Base-by-base conservation (phyloP, 768 basidiomycete species). In the Phylloporus arenicola region DNA sequence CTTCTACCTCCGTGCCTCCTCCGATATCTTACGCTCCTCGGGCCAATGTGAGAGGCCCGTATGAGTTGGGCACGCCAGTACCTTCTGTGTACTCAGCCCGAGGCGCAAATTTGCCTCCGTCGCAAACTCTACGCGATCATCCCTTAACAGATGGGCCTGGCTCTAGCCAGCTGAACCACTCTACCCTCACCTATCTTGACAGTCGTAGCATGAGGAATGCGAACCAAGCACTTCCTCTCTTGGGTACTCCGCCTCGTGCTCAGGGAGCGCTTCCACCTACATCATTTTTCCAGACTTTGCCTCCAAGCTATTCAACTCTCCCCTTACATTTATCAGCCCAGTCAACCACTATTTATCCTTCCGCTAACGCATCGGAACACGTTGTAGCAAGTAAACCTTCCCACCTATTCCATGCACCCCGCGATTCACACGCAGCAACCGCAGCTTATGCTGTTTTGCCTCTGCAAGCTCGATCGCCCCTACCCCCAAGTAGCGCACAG, bases 121-220 rank as follows among this genome's bases (percentile, higher is more conserved):
- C 20, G 14, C 53, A 51, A 11, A 17, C 44, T 38, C 43, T 46
- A 39, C 51, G 42, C 34, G 54, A 60, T 29, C 44, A 38, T 12
- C 33, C 54, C 17, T 22, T 33, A 16, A 17, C 35, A 44, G 52
- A 71, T 53, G 70, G 80, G 47, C 69, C 80, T 30, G 69, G 67
- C 46, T 79, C 78, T 10, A 76, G 75, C 52, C 76, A 78, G 48
- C 64, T 73, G 20, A 65, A 68, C 43, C 74, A 72, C 48, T 69
- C 69, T 16, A 41, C 48, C 6, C 35, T 57, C n/a, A 34, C 45
- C 7, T 52, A 57, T 53, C 16, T 35, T 7, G 45, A 57, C 31
- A 30, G 60, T 45, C 53, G 50, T 45, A 20, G 47, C 35, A 8
- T 47, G 46, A 46, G 40, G 40, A 58, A 56, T 35, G 59, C 52